Conservation (phyloP, 2,329 filamentous ascomycete species). For the Rutstroemia sp. region DNA sequence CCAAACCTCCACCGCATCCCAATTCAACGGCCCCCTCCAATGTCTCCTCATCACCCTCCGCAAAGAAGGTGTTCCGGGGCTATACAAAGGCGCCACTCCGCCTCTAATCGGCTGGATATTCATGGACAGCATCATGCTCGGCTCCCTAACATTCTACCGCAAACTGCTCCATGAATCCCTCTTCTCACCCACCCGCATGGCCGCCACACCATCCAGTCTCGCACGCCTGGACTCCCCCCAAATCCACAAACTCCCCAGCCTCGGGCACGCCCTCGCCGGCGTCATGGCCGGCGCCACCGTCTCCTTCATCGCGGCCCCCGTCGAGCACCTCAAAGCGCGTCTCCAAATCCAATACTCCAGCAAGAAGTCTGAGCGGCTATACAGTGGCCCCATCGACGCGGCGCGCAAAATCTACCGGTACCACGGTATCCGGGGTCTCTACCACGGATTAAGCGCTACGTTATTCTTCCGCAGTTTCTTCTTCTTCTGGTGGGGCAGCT, state of each 20-base stretch:
- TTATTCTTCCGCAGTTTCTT: constrained; percentile 88
- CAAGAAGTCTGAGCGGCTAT: constrained; percentile 67
- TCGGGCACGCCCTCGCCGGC: constrained; percentile 84
- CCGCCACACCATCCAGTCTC: constrained; percentile 24
- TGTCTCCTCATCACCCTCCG: constrained; percentile 78
- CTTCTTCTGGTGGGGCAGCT: constrained; percentile 98
- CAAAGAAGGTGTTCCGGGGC: constrained; percentile 73
- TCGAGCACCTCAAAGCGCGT: constrained; percentile 91
- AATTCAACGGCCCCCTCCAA: constrained; percentile 80
- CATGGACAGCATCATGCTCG: constrained; percentile 90
- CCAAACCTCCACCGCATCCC: constrained; percentile 70
- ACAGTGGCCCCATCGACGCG: constrained; percentile 84
- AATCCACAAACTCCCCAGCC: constrained; percentile 53
- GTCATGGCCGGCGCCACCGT: constrained; percentile 84
- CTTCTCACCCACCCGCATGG: constrained; percentile 48
- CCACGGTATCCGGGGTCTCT: constrained; percentile 75
- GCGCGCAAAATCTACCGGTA: constrained; percentile 57
- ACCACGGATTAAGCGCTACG: constrained; percentile 78
- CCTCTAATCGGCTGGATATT: constrained; percentile 97
- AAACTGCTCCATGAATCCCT: constrained; percentile 73
- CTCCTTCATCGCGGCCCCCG: constrained; percentile 83
- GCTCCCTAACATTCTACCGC: constrained; percentile 84
- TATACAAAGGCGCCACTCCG: constrained; percentile 93
- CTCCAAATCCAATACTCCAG: constrained; percentile 91
- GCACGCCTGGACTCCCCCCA: constrained; percentile 18